Conservation (phyloP, 306 rosid species). For the Lathyrus tuberosus region DNA sequence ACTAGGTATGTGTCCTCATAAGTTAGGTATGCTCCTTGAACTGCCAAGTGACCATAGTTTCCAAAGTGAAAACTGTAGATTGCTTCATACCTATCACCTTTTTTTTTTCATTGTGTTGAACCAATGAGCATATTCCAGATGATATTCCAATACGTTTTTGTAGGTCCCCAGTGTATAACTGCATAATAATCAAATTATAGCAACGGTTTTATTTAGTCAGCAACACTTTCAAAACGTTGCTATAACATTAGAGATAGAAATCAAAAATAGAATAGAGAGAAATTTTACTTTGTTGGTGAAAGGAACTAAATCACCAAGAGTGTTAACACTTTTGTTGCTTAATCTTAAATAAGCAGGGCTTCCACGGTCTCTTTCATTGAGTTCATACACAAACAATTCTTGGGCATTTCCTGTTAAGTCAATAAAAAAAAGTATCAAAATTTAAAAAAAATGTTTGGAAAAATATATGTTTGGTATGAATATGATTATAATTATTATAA, state of each 20-base stretch:
- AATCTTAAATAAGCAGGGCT: constrained; percentile 69
- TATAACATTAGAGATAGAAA: neutral
- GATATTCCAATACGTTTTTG: constrained; percentile 64
- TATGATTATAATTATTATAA: too few relatives aligned
- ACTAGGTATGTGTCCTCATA: constrained; percentile 59
- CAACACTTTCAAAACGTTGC: neutral
- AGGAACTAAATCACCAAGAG: constrained; percentile 74
- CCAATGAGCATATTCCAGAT: constrained; percentile 59
- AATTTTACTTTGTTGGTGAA: constrained; percentile 60
- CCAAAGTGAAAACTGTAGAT: constrained; percentile 68
- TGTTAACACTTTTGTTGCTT: constrained; percentile 58
- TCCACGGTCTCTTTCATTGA: constrained; percentile 68
- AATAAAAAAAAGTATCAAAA: constrained; percentile 19
- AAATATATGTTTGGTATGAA: neutral
- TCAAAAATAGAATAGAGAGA: too few relatives aligned
- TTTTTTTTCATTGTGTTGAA: constrained; percentile 52
- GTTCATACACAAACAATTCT: constrained; percentile 62
- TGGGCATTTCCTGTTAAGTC: constrained; percentile 52
- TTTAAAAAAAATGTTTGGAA: too few relatives aligned
- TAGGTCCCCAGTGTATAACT: constrained; percentile 60
- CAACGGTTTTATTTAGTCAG: neutral
- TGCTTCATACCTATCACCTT: constrained; percentile 67
- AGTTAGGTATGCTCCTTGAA: constrained; percentile 62
- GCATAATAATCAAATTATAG: neutral
- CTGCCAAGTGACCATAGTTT: constrained; percentile 61